Base-by-base conservation (phyloP, 805 yeast genomes). In the Zygoascus ofunaensis region DNA sequence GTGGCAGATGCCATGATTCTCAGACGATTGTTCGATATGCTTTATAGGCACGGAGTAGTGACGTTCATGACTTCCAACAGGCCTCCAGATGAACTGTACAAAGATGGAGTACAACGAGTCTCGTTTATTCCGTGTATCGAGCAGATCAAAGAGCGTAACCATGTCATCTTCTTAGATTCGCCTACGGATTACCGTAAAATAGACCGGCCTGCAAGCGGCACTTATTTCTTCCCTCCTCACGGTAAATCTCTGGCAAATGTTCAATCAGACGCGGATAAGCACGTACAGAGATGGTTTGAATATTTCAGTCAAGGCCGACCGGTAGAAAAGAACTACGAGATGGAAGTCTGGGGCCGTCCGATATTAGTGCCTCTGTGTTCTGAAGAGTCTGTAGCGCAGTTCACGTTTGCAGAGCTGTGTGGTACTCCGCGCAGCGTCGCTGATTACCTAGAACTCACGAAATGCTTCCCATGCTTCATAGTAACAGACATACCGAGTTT, bases 1-100 rank as follows among this genome's bases (percentile, higher is more conserved):
- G 97, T 92, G 24, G 98, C 97, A 0, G 98, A 92, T 63, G 98
- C 98, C 2, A 92, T 92, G 97, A 71, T 92, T 28, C 70, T 92
- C 36, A 76, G 98, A 50, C 71, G 96, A 41, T 66, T 89, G 34
- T 58, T 86, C 34, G 75, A 77, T 55, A 63, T 77, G 33, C 70
- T 85, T n/a, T 64, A 89, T 45, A 97, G 97, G 0, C 82, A 82
- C 56, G 97, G 97, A 0, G 80, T 89, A 19, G 79, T 89, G 1
- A 65, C 92, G 7, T 89, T 92, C 68, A 89, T 95, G 22, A 92
- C 98, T 1, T 87, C 96, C 5, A 92, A 92, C 63, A 77, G 98
- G 55, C 89, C 89, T 1, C 98, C 98, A 0, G 92, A 84, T 61
- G 96, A 87, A 51, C 70, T 92, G 45, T 92, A 92, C 68, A 77